A percentile compares a stretch with the other conserved stretches of the same genome.
Evolutionary conservation across 371 early-diverging fungal genomes (phyloP).

Genomic region (Haplosporangium sp.): DNA sequence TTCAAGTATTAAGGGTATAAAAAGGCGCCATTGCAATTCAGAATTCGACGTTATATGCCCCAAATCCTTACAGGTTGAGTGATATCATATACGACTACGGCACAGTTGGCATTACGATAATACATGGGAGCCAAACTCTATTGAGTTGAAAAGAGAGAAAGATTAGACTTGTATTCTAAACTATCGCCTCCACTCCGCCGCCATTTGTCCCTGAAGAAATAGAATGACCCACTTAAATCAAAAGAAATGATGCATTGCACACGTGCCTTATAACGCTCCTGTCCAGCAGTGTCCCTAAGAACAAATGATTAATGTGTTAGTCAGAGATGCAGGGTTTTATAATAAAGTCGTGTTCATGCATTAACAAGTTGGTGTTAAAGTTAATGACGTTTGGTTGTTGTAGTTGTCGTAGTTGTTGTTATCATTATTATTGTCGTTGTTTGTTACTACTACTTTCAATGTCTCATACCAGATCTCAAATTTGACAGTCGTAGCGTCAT

Average conservation of each 20-base stretch:
- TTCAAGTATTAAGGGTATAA: too few relatives aligned
- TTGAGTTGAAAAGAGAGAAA: not conserved
- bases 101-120: slow-evolving; percentile 97
- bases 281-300: slow-evolving; percentile 93
- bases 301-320: not conserved
- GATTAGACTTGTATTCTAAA: not conserved
- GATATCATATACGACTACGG: slow-evolving; percentile 97
- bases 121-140: slow-evolving; percentile 98
- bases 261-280: slow-evolving; percentile 91
- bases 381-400: not conserved
- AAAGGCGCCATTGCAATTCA: too few relatives aligned
- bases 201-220: not conserved
- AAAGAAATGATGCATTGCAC: too few relatives aligned
- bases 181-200: too few relatives aligned
- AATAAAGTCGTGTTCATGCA: too few relatives aligned
- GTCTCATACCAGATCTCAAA: slow-evolving; percentile 86
- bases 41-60: not conserved
- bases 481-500: slow-evolving; percentile 80
- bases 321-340: too few relatives aligned
- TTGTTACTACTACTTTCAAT: too few relatives aligned
- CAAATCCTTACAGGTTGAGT: slow-evolving; percentile 81
- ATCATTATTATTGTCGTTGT: too few relatives aligned
- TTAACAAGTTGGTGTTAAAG: not conserved
- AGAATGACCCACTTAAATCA: too few relatives aligned
- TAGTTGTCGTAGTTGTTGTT: not conserved